Conservation (phyloP, 306 rosid species). For the Parietaria judaica region DNA sequence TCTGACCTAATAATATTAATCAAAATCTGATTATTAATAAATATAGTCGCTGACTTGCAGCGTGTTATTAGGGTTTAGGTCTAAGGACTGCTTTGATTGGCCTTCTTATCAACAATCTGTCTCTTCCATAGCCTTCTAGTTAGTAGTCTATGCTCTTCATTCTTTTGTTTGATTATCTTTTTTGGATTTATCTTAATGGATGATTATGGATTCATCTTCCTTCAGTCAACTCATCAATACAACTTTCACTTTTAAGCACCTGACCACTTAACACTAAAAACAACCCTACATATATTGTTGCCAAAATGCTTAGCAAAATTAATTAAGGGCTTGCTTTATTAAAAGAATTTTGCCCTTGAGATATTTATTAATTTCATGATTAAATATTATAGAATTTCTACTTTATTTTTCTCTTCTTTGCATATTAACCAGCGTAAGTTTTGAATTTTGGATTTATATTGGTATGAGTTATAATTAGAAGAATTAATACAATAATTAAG, state of each 20-base stretch:
- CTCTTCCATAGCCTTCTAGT: conserved; percentile 35
- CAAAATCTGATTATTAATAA: too few species aligned
- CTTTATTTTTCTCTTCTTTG: too few species aligned
- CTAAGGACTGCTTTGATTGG: conserved; percentile 24
- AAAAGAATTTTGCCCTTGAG: not conserved
- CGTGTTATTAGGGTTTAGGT: not conserved
- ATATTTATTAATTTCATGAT: too few species aligned
- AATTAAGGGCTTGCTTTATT: conserved; percentile 14
- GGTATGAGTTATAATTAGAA: too few species aligned
- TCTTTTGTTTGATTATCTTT: not conserved
- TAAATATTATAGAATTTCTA: too few species aligned
- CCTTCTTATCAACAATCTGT: conserved; percentile 24
- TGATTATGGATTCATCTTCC: not conserved
- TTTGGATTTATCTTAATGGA: not conserved
- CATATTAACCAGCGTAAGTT: too few species aligned
- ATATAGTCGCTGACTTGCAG: too few species aligned
- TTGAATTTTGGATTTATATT: too few species aligned
- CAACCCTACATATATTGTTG: conserved; percentile 2
- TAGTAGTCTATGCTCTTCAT: not conserved
- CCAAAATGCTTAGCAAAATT: conserved; percentile 33
- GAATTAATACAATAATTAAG: too few species aligned
- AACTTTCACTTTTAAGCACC: conserved; percentile 38
- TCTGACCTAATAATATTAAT: not conserved
- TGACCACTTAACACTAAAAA: conserved; percentile 31
- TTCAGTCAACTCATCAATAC: conserved; percentile 19